Base-by-base conservation (phyloP, 1,284 basidiomycete genomes). In the Rhodotorula sp. region DNA sequence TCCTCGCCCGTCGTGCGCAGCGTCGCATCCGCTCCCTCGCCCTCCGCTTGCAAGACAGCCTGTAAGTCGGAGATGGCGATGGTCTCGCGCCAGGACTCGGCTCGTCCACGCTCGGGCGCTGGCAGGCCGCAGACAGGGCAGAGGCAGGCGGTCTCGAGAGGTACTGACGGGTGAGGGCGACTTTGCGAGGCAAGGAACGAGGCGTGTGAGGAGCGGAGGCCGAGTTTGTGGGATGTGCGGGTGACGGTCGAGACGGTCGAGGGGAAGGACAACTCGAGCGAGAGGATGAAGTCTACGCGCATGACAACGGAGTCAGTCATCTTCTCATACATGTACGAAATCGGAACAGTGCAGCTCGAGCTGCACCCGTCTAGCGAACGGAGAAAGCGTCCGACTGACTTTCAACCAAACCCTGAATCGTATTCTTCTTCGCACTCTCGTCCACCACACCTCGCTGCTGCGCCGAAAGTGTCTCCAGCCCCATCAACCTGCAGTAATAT, bases 191-290 rank as follows among this genome's bases (percentile, higher is more conserved):
- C 9, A 2, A 50, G 30, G 20, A 20, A 28, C 1, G 48, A 31
- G 13, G 64, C 56, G 40, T 71, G 58, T 2, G 66, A 58, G 24
- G 62, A 52, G 11, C 69, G 60, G 51, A 73, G 44, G 4, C 73
- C 73, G 15, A 76, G 57, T 60, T 76, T 76, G 50, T 74, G 71
- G 1, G 73, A 69, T 2, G 75, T 76, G 20, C 71, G 65, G 15
- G 70, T 50, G 50, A 76, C 68, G 62, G 73, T 76, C 34, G 69
- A 71, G 11, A 71, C 71, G 13, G 75, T 76, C 7, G 63, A 70
- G 4, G 75, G 73, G 59, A 76, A 76, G 15, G 65, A 55, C 31
- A 54, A 59, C 24, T 76, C 68, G 51, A 76, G 65, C 6, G 62
- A 56, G 22, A 56, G 24, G 28, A 76, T 62, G 28, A 76, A 76